Percentiles rank a stretch among this genome's conserved stretches.
These are phyloP conservation scores for Candida suzukii DNA, from an alignment of 805 yeast species.

Conservation along the genomic window DNA sequence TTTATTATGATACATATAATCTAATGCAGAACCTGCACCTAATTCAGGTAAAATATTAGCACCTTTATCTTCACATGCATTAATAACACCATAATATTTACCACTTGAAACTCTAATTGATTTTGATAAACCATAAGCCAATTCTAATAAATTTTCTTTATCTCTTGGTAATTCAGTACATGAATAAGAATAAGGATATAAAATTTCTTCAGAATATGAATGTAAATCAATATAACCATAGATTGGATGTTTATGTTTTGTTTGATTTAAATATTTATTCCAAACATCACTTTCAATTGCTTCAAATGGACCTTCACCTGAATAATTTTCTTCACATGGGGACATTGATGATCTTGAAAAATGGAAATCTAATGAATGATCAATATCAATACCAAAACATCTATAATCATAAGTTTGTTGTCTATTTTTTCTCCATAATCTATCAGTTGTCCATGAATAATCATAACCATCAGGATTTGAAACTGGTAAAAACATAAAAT, in stretches of 20 bases:
- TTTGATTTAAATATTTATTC: slow-evolving; percentile 39
- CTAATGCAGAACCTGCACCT: slow-evolving; percentile 77
- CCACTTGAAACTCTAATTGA: slow-evolving; percentile 62
- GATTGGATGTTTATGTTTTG: slow-evolving; percentile 49
- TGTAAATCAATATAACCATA: slow-evolving; percentile 79
- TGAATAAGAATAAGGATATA: slow-evolving; percentile 78
- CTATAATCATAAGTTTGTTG: slow-evolving; percentile 61
- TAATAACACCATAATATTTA: slow-evolving; percentile 57
- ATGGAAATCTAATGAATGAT: slow-evolving; percentile 73
- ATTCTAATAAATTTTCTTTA: slow-evolving; percentile 70
- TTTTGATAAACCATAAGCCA: slow-evolving; percentile 75
- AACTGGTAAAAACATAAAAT: slow-evolving; percentile 74
- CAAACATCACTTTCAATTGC: slow-evolving; percentile 50
- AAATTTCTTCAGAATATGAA: slow-evolving; percentile 76
- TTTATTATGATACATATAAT: slow-evolving; percentile 75
- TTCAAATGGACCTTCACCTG: slow-evolving; percentile 70
- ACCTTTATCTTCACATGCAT: slow-evolving; percentile 77
- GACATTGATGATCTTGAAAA: slow-evolving; percentile 55
- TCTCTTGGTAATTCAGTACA: slow-evolving; percentile 72
- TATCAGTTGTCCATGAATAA: slow-evolving; percentile 71
- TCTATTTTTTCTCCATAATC: slow-evolving; percentile 86
- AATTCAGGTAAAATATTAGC: slow-evolving; percentile 65
- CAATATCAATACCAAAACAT: slow-evolving; percentile 82
- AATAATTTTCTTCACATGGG: slow-evolving; percentile 79
- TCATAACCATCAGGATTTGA: slow-evolving; percentile 89